These are phyloP conservation scores for Magnaporthiopsis rhizophila DNA, from an alignment of 2,329 filamentous ascomycete genomes.

Conservation along the genomic window DNA sequence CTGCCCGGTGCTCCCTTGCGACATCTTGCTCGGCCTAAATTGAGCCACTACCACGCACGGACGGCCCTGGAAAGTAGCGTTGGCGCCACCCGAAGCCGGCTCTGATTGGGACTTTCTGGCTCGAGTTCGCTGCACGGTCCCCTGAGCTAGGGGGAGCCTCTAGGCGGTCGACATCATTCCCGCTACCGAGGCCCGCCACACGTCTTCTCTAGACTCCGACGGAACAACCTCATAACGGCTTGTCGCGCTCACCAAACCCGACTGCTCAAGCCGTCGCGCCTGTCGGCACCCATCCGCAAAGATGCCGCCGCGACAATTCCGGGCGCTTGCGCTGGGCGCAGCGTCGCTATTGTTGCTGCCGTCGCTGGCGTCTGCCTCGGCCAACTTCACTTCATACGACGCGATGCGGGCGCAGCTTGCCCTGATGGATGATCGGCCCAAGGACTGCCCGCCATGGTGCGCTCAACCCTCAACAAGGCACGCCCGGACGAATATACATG, in stretches of 20 bases:
- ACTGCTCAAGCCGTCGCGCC: neutral
- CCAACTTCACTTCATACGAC: conserved; percentile 53
- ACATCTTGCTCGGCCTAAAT: neutral
- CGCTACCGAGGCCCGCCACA: neutral
- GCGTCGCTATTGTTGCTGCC: conserved; percentile 27
- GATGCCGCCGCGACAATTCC: conserved; percentile 31
- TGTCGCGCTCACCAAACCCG: neutral
- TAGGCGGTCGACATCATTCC: neutral
- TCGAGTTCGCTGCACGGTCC: neutral
- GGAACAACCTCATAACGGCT: neutral
- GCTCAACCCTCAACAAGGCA: conserved; percentile 16
- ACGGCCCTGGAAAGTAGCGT: neutral
- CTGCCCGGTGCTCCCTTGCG: neutral
- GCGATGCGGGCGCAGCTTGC: conserved; percentile 59
- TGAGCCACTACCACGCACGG: neutral
- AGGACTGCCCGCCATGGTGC: conserved; percentile 71
- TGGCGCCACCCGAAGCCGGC: neutral
- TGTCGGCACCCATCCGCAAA: neutral
- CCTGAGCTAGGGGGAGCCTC: neutral
- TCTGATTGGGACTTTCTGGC: neutral
- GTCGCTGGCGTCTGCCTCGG: conserved; percentile 29
- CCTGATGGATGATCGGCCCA: conserved; percentile 64
- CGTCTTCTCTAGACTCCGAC: neutral
- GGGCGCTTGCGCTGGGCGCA: conserved; percentile 30
- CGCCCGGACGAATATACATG: neutral